Conservation (phyloP, 164 flowering plant genomes). For the Litsea cubeba region DNA sequence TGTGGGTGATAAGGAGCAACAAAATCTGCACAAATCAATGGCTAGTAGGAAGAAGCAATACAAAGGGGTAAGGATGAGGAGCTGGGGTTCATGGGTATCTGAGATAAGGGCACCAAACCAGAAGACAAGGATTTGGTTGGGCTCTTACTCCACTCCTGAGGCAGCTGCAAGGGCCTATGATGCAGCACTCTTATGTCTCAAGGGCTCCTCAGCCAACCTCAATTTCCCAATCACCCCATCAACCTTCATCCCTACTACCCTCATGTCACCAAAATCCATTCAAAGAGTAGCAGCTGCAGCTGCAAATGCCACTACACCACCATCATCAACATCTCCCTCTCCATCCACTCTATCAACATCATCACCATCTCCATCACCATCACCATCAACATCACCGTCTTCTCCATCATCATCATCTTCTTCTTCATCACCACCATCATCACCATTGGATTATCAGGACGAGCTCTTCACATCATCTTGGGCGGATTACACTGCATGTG, state of each 20-base stretch:
- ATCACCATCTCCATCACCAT: background rate
- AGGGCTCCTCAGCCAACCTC: constrained; percentile 77
- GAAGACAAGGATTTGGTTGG: constrained; percentile 89
- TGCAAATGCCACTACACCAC: constrained; percentile 27
- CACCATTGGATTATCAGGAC: constrained; percentile 11
- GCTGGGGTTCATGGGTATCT: constrained; percentile 98
- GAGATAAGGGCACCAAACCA: constrained; percentile 93
- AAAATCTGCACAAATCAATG: constrained; percentile 14
- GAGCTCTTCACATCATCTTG: constrained; percentile 7
- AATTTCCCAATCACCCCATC: constrained; percentile 57
- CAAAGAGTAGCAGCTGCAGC: constrained; percentile 88
- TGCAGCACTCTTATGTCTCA: constrained; percentile 89
- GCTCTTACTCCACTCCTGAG: constrained; percentile 85
- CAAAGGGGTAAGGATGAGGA: constrained; percentile 96
- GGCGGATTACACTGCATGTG: constrained; percentile 7
- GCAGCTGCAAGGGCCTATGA: constrained; percentile 98
- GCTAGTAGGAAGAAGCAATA: constrained; percentile 51
- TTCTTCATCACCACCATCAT: constrained; percentile 12
- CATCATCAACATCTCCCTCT: constrained; percentile 7
- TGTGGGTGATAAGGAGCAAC: constrained; percentile 23
- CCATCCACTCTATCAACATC: background rate
- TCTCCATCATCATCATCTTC: background rate
- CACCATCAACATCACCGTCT: constrained; percentile 2
- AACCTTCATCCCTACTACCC: constrained; percentile 14
- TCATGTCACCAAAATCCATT: constrained; percentile 77